Base-by-base conservation (phyloP, 2,329 filamentous ascomycete species). In the Macrophomina phaseolina region DNA sequence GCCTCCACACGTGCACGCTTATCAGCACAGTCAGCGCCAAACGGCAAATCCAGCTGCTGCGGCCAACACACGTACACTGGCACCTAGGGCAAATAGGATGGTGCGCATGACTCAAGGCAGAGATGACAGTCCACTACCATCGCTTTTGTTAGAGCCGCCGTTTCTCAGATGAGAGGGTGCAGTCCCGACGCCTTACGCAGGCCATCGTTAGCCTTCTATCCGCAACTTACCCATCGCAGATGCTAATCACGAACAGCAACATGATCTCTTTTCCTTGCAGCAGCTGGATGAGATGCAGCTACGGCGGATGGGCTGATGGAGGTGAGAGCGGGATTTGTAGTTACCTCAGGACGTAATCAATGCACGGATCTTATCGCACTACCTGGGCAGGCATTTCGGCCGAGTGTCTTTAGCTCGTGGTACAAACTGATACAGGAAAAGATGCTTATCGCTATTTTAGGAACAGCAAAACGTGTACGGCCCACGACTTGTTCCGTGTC, bases 21-120 rank as follows among this genome's bases (percentile, higher is more conserved):
- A 48, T 18, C 42, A 62, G 28, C n/a, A 62, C 58, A 62, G 58
- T 62, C 58, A 62, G 58, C 58, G 14, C n/a, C 45, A 23, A 14
- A 23, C 16, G 7, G 58, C 32, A n/a, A 49, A 28, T 32, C n/a
- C 9, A 4, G 32, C 11, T 38, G n/a, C 58, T 28, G 58, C 45
- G 58, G 56, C 16, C n/a, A 49, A 18, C 11, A n/a, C 5, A 12
- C 56, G 18, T 7, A 7, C 12, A 49, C 11, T 12, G 45, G 4
- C 8, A 2, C 9, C 32, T n/a, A 11, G 30, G 23, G 30, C 16
- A 5, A 18, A 36, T 61, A 2, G 28, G 48, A 30, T 48, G 30
- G 36, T 36, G 8, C 4, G 9, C 3, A 48, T 23, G 45, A 28
- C 9, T 49, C 32, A 18, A 34, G 9, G 5, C n/a, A 49, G 18